Evolutionary conservation across 2,329 filamentous ascomycete genomes (phyloP).

Genomic region (Arthrobotrys sinensis): DNA sequence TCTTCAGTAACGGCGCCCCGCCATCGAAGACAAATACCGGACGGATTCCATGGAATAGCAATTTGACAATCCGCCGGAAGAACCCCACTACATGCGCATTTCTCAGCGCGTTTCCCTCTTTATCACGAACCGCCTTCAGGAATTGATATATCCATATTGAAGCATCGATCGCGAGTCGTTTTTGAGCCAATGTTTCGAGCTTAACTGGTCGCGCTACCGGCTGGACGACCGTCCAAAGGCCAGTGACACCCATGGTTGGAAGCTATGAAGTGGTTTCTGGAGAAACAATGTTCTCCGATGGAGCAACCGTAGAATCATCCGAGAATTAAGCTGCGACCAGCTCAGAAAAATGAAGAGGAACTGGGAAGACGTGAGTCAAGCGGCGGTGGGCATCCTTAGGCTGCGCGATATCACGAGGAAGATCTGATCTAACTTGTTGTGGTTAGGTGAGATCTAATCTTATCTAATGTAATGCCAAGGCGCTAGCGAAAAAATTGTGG

Average conservation of each 20-base stretch:
- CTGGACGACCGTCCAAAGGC: constrained; percentile 95
- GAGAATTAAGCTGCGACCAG: constrained; percentile 34
- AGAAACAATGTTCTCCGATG: constrained; percentile 39
- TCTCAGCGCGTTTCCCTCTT: constrained; percentile 94
- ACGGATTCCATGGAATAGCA: constrained; percentile 95
- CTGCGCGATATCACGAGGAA: constrained; percentile 57
- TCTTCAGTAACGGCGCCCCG: constrained; percentile 89
- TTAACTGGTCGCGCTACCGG: constrained; percentile 96
- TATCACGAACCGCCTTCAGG: constrained; percentile 97
- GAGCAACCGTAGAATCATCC: constrained; percentile 30
- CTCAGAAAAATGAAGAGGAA: constrained; percentile 10
- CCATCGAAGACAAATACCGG: constrained; percentile 99
- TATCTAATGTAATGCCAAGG: constrained; percentile 50
- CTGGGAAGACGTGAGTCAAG: constrained; percentile 54
- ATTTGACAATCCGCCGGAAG: constrained; percentile 97
- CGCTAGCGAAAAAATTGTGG: constrained; percentile 27
- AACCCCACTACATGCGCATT: constrained; percentile 98
- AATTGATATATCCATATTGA: constrained; percentile 99
- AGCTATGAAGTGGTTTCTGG: constrained; percentile 16
- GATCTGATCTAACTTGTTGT: constrained; percentile 22
- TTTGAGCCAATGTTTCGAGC: constrained; percentile 94
- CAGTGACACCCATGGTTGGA: constrained; percentile 89
- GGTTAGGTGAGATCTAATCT: constrained; percentile 46
- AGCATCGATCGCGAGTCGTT: constrained; percentile 95
- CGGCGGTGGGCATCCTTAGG: constrained; percentile 25